Percentiles rank a stretch among this genome's conserved stretches.
phyloP scores from a whole-genome alignment of 805 yeast genomes.

The Yarrowia sp. region DNA sequence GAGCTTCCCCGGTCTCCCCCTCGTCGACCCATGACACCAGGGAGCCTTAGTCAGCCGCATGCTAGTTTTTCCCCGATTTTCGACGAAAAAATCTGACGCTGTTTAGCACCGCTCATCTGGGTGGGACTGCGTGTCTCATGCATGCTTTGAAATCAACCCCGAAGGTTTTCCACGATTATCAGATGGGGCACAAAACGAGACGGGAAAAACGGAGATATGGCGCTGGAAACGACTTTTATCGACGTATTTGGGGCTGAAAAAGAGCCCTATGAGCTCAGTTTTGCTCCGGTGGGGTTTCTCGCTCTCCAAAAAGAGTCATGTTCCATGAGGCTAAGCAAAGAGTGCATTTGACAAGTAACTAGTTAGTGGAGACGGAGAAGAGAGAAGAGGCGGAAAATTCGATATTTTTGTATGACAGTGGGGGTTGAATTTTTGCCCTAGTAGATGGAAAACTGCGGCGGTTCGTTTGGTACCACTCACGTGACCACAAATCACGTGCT shows the following conservation, averaged over 20 bases:
- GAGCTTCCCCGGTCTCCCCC: not conserved
- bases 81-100: not conserved
- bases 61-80: not conserved
- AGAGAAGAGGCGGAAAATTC: not conserved
- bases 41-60: not conserved
- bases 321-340: slow-evolving; percentile 6
- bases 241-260: too few relatives aligned
- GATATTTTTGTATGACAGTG: too few relatives aligned
- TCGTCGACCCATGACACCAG: not conserved
- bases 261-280: too few relatives aligned
- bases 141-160: slow-evolving; percentile 35
- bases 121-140: slow-evolving; percentile 3
- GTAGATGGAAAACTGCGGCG: too few relatives aligned
- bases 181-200: too few relatives aligned
- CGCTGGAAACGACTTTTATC: too few relatives aligned
- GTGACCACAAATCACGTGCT: too few relatives aligned
- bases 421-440: too few relatives aligned
- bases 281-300: too few relatives aligned
- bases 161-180: not conserved
- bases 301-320: not conserved
- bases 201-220: too few relatives aligned
- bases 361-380: not conserved
- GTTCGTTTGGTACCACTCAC: too few relatives aligned
- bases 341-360: not conserved
- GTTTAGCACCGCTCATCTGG: not conserved